Base-by-base conservation (phyloP, 2,329 filamentous ascomycete species). In the Botryotinia convoluta region DNA sequence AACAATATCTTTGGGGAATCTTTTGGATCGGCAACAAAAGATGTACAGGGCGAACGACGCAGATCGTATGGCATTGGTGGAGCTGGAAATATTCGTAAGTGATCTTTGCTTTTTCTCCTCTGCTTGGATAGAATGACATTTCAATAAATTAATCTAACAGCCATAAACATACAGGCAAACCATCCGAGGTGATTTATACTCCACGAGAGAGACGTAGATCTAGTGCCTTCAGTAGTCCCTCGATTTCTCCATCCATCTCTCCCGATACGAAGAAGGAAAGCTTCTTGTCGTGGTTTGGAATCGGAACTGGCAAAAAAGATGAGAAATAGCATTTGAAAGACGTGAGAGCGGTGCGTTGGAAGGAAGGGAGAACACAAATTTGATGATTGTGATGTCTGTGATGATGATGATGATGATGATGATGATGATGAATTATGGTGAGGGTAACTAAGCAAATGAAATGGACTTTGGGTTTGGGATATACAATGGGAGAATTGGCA, bases 41-140 rank as follows among this genome's bases (percentile, higher is more conserved):
- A 45, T 16, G 18, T 8, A 62, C 68, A 35, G 29, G 29, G 22
- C 32, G 72, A 80, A 68, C 72, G 67, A 65, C 77, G 74, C 62
- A 78, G 73, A 72, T 80, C 79, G 72, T 79, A 76, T 77, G 79
- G 79, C 6, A 80, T 80, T 74, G 79, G 79, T 45, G 79, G 79
- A 0, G 79, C 79, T 6, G 79, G 79, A 6, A 81, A 81, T 75
- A 80, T 80, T 60, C 76, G 79, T 81, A 72, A 35, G 77, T 75
- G 35, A 44, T 39, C 57, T 69, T 37, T 14, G 7, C 2, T 39
- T 2, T 37, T 59, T 72, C 9, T 12, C 29, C 37, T 60, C 29
- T n/a, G 6, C 54, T 57, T 51, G 14, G n/a, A 51, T 10, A n/a
- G 69, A 48, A 59, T 73, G 48, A 74, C 45, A 22, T 3, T 37